Evolutionary conservation across 1,139 yeast genomes (phyloP).

Genomic region (Waltiozyma sp.): DNA sequence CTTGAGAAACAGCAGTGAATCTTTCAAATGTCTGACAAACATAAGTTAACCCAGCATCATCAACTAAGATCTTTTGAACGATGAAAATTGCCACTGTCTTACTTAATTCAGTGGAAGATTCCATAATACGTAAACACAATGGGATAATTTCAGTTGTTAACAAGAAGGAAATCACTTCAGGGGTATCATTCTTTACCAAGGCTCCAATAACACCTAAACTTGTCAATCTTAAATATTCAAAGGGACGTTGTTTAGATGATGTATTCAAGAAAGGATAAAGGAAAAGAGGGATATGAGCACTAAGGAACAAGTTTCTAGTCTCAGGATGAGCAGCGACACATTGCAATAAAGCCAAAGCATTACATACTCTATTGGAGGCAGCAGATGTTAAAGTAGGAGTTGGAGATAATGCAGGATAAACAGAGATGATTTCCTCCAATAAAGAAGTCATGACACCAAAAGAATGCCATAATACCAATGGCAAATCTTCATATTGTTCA

Average conservation of each 20-base stretch:
- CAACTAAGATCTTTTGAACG: slow-evolving; percentile 82
- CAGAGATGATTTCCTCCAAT: slow-evolving; percentile 79
- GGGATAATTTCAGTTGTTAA: slow-evolving; percentile 94
- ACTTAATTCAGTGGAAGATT: slow-evolving; percentile 83
- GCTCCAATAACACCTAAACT: slow-evolving; percentile 97
- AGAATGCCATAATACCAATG: slow-evolving; percentile 88
- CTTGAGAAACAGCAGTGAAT: slow-evolving; percentile 88
- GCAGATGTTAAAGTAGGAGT: slow-evolving; percentile 68
- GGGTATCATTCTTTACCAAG: slow-evolving; percentile 87
- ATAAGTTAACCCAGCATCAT: slow-evolving; percentile 83
- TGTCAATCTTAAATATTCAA: slow-evolving; percentile 85
- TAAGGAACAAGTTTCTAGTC: slow-evolving; percentile 72
- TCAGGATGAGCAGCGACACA: slow-evolving; percentile 95
- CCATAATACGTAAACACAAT: slow-evolving; percentile 88
- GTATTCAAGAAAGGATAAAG: slow-evolving; percentile 90
- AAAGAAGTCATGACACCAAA: slow-evolving; percentile 93
- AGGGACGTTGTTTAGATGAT: slow-evolving; percentile 81
- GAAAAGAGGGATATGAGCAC: slow-evolving; percentile 86
- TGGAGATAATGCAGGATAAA: slow-evolving; percentile 82
- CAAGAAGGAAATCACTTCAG: slow-evolving; percentile 85
- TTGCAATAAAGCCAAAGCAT: slow-evolving; percentile 86
- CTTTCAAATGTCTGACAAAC: slow-evolving; percentile 93
- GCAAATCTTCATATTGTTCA: slow-evolving; percentile 90
- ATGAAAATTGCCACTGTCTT: slow-evolving; percentile 95
- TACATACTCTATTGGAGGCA: slow-evolving; percentile 89